Conservation (phyloP, 2,329 filamentous ascomycete genomes). For the Pestalotiopsis sp. region DNA sequence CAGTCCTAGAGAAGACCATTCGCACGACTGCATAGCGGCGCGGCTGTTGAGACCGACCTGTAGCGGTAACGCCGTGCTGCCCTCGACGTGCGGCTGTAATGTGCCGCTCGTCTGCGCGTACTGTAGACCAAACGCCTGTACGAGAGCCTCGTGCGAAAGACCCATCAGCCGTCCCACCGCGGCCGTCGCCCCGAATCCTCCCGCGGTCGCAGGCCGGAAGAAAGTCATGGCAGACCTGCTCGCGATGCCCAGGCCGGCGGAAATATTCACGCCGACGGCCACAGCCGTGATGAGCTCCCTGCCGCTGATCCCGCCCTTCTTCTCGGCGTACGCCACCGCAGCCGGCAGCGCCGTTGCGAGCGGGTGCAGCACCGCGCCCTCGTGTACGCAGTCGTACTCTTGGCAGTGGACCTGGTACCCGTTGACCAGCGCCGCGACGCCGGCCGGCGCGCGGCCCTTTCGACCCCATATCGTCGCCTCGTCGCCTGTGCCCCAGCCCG, state of each 20-base stretch:
- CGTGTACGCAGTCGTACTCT: constrained; percentile 18
- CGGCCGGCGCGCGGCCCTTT: constrained; percentile 3
- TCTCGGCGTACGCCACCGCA: constrained; percentile 13
- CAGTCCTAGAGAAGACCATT: constrained; percentile 1
- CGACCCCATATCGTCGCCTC: constrained; percentile 15
- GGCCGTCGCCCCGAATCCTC: constrained; percentile 15
- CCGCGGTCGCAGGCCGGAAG: constrained; percentile 15
- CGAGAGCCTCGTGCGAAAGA: constrained; percentile 6
- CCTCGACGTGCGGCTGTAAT: constrained; percentile 16
- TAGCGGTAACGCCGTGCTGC: constrained; percentile 12
- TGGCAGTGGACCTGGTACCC: constrained; percentile 17
- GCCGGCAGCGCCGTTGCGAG: constrained; percentile 15
- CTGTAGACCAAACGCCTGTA: constrained; percentile 15
- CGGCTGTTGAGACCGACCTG: constrained; percentile 16
- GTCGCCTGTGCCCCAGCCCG: neutral
- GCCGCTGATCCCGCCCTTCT: constrained; percentile 6
- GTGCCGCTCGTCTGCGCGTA: constrained; percentile 17
- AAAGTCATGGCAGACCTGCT: constrained; percentile 13
- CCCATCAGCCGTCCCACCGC: constrained; percentile 13
- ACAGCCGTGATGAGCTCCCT: constrained; percentile 15
- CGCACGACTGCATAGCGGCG: constrained; percentile 14
- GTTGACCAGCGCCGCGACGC: constrained; percentile 13
- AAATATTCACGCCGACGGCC: constrained; percentile 17
- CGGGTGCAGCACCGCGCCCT: constrained; percentile 15
- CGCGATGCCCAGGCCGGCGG: constrained; percentile 15